Evolutionary conservation across 371 early-diverging fungal genomes (phyloP), one percentile per base, ranked within the genome.

Genomic region (Thermomucor indicae-seudaticae): DNA sequence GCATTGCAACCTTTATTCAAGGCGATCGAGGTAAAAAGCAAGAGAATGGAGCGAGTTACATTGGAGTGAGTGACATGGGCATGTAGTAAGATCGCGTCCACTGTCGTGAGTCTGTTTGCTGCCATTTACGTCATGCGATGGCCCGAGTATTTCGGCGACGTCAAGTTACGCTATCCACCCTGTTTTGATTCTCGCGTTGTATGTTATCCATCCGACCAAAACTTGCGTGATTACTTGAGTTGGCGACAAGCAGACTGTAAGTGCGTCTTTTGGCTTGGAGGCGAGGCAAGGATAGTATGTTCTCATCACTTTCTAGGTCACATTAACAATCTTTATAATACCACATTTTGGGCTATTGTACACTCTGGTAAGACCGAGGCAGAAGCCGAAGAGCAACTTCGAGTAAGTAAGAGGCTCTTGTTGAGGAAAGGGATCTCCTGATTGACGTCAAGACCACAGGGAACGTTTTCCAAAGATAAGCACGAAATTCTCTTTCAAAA

Each of bases 181-280:
- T 84, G 88, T 25, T 96, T 97, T 62, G 97, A 97, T 76, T 89
- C 87, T 6, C 81, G 98, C 8, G 84, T 84, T 1, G 93, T 97
- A 0, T 69, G 78, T 28, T 97, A 97, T 61, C 97, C 98, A 4
- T 78, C 83, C 4, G 81, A 83, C 34, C 62, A 82, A 29, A 84
- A 86, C 29, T 48, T 97, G 51, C 78, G 88, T 51, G 97, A 97
- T 67, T 97, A 97, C 65, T 70, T 97, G 35, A 67, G 80, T 39
- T 97, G 98, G 97, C 73, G 98, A 28, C 97, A 96, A 66, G 97
- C 86, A 6, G 98, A 97, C 64, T 95, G 93, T 78, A 70, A 59
- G 55, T 57, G 17, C 22, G 23, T 3, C 16, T 11, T 37, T 5
- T 1, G 37, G 19, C 24, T 22, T 14, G 25, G 17, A n/a, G n/a